Base-by-base conservation (phyloP, 257 asterid genomes). In the Ballota nigra region DNA sequence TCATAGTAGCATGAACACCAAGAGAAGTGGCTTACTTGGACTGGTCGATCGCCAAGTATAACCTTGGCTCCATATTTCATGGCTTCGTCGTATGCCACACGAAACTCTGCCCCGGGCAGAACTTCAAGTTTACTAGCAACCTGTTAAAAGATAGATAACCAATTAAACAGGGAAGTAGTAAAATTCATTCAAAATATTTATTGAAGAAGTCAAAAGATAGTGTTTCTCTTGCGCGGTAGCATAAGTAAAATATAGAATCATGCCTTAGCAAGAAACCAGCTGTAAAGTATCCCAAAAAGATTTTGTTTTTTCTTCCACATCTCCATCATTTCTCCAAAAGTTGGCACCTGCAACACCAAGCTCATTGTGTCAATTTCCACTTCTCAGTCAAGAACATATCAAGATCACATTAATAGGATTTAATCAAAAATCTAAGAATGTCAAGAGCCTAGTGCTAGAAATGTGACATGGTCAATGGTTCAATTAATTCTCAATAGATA, bases 261-360 rank as follows among this genome's bases (percentile, higher is more conserved):
- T 84, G 77, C 99, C 99, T 88, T 86, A 7, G 99, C 86, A 79
- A 94, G 96, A 80, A 88, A 94, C 98, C 99, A 94, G 84, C 97
- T 82, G 82, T 94, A 94, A 52, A 94, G 85, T 78, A 91, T 94
- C 71, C 87, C 97, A 69, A 89, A 88, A 23, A 77, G 88, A 79
- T 91, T 94, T 9, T 85, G 90, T 24, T 94, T 88, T 78, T 89
- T 88, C 87, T 88, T 94, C 95, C 95, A 94, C 99, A 89, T 84
- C 2, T 86, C 87, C 68, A 94, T 43, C 99, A 94, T 94, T 77
- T 94, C 97, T 68, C 83, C 85, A 41, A 81, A 24, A 9, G 93
- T 84, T 13, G 99, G 99, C 72, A 91, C 90, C 99, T 92, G 84
- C 70, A 66, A 36, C 69, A 79, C 72, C 68, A 81, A 63, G 73